A percentile compares a stretch with the other conserved stretches of the same genome.
Conservation (phyloP, 2,329 filamentous ascomycete genomes). For the Saccharata proteae region DNA sequence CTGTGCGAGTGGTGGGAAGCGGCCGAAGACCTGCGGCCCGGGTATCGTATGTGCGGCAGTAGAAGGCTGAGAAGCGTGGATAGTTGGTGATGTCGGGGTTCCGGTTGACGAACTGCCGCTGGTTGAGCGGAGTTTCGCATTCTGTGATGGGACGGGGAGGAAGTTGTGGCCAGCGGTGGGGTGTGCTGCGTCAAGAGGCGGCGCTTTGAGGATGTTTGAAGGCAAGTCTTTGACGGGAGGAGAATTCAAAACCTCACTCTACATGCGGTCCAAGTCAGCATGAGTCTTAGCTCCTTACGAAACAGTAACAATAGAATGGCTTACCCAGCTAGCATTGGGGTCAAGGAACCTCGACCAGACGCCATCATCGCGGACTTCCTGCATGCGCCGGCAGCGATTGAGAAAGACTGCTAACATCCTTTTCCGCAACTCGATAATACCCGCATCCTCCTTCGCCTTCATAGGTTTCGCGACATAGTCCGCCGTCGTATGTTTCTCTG, state of each 20-base stretch:
- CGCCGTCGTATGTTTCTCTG: constrained; percentile 97
- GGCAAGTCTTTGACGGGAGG: constrained; percentile 84
- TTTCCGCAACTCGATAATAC: constrained; percentile 93
- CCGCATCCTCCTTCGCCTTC: constrained; percentile 92
- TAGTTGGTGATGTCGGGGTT: constrained; percentile 43
- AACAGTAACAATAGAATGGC: constrained; percentile 12
- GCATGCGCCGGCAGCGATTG: constrained; percentile 87
- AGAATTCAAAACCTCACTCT: constrained; percentile 92
- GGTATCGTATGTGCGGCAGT: constrained; percentile 45
- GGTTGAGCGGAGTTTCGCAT: constrained; percentile 65
- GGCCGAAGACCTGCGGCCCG: constrained; percentile 54
- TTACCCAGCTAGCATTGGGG: constrained; percentile 96
- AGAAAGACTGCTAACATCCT: constrained; percentile 94
- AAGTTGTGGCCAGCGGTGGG: constrained; percentile 76
- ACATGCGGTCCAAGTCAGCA: background rate
- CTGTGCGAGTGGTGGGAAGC: constrained; percentile 71
- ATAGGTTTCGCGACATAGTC: constrained; percentile 97
- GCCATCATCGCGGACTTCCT: constrained; percentile 79
- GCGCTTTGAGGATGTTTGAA: constrained; percentile 87
- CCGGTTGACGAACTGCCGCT: constrained; percentile 33
- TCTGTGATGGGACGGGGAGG: constrained; percentile 73
- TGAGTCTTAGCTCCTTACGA: constrained; percentile 8
- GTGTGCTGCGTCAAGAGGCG: constrained; percentile 90
- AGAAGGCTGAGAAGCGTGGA: constrained; percentile 37
- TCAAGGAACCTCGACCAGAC: constrained; percentile 98